These are phyloP conservation scores for Nitzschia palea DNA, from an alignment of 108 stramenopile species.

Conservation along the genomic window DNA sequence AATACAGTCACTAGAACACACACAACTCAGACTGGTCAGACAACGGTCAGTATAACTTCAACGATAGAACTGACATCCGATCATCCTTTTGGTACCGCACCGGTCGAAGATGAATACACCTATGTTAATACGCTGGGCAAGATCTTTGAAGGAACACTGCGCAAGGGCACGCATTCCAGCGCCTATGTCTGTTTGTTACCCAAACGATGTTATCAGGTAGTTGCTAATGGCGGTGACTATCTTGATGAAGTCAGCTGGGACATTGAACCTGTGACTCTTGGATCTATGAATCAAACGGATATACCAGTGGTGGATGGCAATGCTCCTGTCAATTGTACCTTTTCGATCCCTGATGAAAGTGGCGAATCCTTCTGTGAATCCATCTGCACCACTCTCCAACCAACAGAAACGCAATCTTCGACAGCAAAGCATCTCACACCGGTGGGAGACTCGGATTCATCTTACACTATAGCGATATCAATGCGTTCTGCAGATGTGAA, in stretches of 20 bases:
- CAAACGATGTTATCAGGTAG: constrained; percentile 33
- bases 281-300: background rate
- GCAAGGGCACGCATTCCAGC: constrained; percentile 11
- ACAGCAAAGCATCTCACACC: too few relatives aligned
- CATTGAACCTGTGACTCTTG: background rate
- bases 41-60: constrained; percentile 20
- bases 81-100: constrained; percentile 16
- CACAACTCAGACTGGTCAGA: constrained; percentile 5
- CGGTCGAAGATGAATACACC: background rate
- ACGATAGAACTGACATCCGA: constrained; percentile 17
- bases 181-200: constrained; percentile 30
- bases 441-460: too few relatives aligned
- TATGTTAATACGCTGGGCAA: constrained; percentile 16
- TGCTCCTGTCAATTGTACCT: constrained; percentile 34
- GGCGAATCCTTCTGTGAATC: constrained; percentile 28
- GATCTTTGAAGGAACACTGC: constrained; percentile 29
- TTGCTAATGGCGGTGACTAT: constrained; percentile 22
- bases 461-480: too few relatives aligned
- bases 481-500: too few relatives aligned
- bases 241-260: constrained; percentile 43
- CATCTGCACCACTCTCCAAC: constrained; percentile 26
- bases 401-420: constrained; percentile 8
- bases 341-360: constrained; percentile 34
- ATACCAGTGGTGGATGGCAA: constrained; percentile 18
- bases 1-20: constrained; percentile 15